Conservation (phyloP, 148 eudicot genomes). For the Fallopia convolvulus region DNA sequence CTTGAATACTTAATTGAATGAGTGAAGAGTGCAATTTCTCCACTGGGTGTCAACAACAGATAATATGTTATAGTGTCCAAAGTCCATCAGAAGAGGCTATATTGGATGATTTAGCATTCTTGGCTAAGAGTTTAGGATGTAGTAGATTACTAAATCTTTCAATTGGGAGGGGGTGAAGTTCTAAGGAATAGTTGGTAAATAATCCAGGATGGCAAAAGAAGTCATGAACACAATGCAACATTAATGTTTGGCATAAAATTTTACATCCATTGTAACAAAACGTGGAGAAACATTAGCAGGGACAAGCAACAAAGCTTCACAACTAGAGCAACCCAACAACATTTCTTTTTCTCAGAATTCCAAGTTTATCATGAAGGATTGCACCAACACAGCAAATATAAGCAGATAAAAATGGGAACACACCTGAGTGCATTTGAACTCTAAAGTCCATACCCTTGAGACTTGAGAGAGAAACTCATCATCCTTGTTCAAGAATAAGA, state of each 20-base stretch:
- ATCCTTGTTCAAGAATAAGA: constrained; percentile 76
- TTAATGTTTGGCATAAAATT: background rate
- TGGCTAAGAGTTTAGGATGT: background rate
- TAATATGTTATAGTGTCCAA: background rate
- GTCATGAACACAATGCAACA: background rate
- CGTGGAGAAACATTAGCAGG: background rate
- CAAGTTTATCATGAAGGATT: background rate
- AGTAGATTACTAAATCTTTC: background rate
- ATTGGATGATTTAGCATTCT: background rate
- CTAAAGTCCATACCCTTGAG: constrained; percentile 84
- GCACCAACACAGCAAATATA: background rate
- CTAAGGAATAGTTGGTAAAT: background rate
- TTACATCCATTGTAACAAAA: background rate
- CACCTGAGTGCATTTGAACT: background rate
- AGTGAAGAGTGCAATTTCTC: too few relatives aligned
- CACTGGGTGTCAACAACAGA: too few relatives aligned
- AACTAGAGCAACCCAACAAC: background rate
- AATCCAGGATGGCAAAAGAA: background rate
- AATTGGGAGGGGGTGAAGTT: background rate
- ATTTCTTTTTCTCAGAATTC: background rate
- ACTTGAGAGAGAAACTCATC: constrained; percentile 86
- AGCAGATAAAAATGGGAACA: background rate
- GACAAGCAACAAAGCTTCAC: background rate
- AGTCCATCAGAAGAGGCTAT: background rate
- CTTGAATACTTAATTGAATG: too few relatives aligned